These are phyloP conservation scores for Suillus fuscotomentosus DNA, from an alignment of 768 basidiomycete genomes.

Conservation along the genomic window DNA sequence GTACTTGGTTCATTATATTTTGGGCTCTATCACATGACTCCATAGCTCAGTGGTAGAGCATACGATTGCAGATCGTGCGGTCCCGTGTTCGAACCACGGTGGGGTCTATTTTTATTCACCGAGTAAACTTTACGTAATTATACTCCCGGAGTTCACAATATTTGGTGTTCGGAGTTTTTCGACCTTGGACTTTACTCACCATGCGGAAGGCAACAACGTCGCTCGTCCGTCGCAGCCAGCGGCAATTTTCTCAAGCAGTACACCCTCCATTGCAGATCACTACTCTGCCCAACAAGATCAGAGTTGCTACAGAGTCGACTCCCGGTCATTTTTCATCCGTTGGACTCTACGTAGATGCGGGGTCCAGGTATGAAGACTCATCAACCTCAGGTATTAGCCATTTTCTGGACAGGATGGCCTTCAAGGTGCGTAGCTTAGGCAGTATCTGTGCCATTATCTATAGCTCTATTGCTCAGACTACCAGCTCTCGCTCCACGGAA, in stretches of 20 bases:
- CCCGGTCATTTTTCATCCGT: constrained; percentile 94
- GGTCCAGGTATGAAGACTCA: constrained; percentile 82
- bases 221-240: constrained; percentile 37
- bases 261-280: constrained; percentile 60
- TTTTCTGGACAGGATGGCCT: constrained; percentile 93
- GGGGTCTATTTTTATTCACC: constrained; percentile 32
- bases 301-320: constrained; percentile 87
- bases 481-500: constrained; percentile 63
- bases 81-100: constrained; percentile 60
- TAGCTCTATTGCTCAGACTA: constrained; percentile 51
- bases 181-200: constrained; percentile 7
- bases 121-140: constrained; percentile 1
- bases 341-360: constrained; percentile 92
- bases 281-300: constrained; percentile 85
- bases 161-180: background rate
- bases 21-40: constrained; percentile 13
- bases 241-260: constrained; percentile 25
- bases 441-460: constrained; percentile 5
- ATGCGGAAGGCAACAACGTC: constrained; percentile 42
- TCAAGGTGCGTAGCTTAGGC: constrained; percentile 66
- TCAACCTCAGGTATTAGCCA: constrained; percentile 80
- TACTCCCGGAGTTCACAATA: background rate
- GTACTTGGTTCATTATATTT: background rate
- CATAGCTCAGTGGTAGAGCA: constrained; percentile 54
- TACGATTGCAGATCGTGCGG: constrained; percentile 58